Percentiles rank a stretch among this genome's conserved stretches.
These are phyloP conservation scores for Aspergillus egyptiacus DNA, from an alignment of 495 filamentous ascomycete genomes.

Conservation along the genomic window DNA sequence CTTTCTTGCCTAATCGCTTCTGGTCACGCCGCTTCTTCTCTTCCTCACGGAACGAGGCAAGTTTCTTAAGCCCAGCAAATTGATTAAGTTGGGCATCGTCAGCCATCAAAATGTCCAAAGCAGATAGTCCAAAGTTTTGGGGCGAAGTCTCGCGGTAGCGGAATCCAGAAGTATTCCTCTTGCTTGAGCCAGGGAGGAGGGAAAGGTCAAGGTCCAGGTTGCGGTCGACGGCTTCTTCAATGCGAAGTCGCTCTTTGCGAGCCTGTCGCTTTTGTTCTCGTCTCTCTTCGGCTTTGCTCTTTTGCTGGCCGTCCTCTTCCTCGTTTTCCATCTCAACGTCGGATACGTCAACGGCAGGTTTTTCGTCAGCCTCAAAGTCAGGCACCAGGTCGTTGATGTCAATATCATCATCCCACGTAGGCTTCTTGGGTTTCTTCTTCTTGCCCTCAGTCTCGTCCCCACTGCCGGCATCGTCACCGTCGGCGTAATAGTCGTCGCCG, in stretches of 20 bases:
- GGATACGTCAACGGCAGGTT: slow-evolving; percentile 49
- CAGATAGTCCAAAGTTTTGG: slow-evolving; percentile 77
- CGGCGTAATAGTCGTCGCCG: slow-evolving; percentile 82
- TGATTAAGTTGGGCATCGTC: slow-evolving; percentile 81
- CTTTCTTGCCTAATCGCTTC: slow-evolving; percentile 87
- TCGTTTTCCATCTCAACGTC: slow-evolving; percentile 48
- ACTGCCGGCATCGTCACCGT: slow-evolving; percentile 43
- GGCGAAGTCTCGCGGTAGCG: slow-evolving; percentile 93
- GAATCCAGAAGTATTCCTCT: slow-evolving; percentile 56
- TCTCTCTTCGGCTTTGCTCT: slow-evolving; percentile 60
- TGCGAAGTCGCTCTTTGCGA: slow-evolving; percentile 70
- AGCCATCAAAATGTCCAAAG: slow-evolving; percentile 87
- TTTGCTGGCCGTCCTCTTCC: slow-evolving; percentile 46
- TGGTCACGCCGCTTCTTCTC: slow-evolving; percentile 85
- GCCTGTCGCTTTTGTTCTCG: slow-evolving; percentile 67
- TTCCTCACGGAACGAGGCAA: slow-evolving; percentile 78
- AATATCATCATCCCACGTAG: slow-evolving; percentile 94
- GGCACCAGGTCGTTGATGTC: slow-evolving; percentile 89
- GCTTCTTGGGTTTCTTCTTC: slow-evolving; percentile 73
- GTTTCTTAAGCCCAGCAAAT: slow-evolving; percentile 89
- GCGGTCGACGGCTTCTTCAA: slow-evolving; percentile 82
- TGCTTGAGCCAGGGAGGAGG: slow-evolving; percentile 48
- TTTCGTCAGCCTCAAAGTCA: slow-evolving; percentile 65
- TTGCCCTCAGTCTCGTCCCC: slow-evolving; percentile 39
- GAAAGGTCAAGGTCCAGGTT: slow-evolving; percentile 67